Evolutionary conservation across 805 yeast species (phyloP).

Genomic region (Lachancea sp.): DNA sequence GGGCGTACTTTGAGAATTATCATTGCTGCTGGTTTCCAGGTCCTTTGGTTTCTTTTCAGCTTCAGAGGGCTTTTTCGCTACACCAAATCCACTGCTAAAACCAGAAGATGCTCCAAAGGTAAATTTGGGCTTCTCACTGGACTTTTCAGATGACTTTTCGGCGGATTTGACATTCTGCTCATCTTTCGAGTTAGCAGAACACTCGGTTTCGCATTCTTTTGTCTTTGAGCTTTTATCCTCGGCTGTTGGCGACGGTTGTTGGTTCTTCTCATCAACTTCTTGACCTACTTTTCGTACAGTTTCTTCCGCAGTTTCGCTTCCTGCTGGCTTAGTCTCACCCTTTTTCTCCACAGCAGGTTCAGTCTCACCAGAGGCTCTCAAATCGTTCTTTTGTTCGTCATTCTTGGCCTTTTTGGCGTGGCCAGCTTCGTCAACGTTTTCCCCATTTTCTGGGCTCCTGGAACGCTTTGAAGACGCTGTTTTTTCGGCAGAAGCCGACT

Average conservation of each 20-base stretch:
- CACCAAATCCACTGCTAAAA: constrained; percentile 39
- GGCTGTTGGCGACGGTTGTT: no score
- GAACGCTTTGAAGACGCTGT: background rate
- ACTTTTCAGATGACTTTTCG: background rate
- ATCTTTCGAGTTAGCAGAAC: background rate
- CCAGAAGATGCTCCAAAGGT: constrained; percentile 51
- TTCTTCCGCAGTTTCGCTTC: background rate
- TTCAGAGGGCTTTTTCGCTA: constrained; percentile 12
- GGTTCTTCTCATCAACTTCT: no score
- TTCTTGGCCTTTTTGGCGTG: constrained; percentile 5
- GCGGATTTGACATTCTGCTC: background rate
- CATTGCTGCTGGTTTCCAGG: background rate
- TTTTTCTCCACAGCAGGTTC: background rate
- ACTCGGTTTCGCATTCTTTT: background rate
- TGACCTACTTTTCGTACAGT: background rate
- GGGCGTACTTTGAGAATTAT: background rate
- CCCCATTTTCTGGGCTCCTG: constrained; percentile 1
- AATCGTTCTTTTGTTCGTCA: constrained; percentile 4
- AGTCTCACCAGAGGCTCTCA: constrained; percentile 8
- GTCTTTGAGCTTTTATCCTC: no score
- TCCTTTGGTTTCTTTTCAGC: constrained; percentile 3
- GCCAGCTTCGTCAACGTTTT: background rate
- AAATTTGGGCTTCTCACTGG: constrained; percentile 36
- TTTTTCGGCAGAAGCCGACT: background rate
- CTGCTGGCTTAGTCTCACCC: background rate